A percentile compares a stretch with the other conserved stretches of the same genome.
Evolutionary conservation across 352 stramenopile genomes (phyloP).

Genomic region (Globisporangium spinosum): DNA sequence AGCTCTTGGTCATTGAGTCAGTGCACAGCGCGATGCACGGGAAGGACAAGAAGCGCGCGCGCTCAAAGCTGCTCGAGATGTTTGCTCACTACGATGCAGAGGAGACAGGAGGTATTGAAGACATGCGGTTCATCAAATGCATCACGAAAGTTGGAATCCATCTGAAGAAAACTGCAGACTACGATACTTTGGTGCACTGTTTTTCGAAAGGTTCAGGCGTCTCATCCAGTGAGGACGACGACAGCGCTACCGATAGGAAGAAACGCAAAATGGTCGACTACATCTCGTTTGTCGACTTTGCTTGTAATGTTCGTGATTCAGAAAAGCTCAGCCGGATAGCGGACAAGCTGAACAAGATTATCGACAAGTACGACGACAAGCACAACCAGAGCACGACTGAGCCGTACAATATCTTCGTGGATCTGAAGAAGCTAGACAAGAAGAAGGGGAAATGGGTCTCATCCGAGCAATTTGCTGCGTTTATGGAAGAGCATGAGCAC

Average conservation of each 20-base stretch:
- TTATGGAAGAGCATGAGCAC: slow-evolving; percentile 22
- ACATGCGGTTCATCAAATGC: slow-evolving; percentile 53
- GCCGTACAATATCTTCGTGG: slow-evolving; percentile 39
- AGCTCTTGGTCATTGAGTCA: slow-evolving; percentile 37
- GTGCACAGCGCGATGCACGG: slow-evolving; percentile 52
- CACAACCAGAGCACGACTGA: slow-evolving; percentile 31
- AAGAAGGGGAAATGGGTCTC: slow-evolving; percentile 50
- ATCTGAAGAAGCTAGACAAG: slow-evolving; percentile 55
- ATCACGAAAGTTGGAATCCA: slow-evolving; percentile 50
- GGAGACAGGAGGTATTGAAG: slow-evolving; percentile 29
- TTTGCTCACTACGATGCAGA: slow-evolving; percentile 54
- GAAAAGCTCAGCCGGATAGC: slow-evolving; percentile 55
- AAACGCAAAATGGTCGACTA: slow-evolving; percentile 42
- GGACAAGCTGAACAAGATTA: slow-evolving; percentile 37
- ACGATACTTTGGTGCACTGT: slow-evolving; percentile 35
- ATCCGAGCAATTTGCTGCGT: slow-evolving; percentile 35
- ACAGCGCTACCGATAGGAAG: slow-evolving; percentile 10
- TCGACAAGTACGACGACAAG: slow-evolving; percentile 55
- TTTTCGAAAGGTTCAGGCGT: slow-evolving; percentile 23
- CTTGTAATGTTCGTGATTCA: slow-evolving; percentile 60
- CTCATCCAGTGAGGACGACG: slow-evolving; percentile 4
- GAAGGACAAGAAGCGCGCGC: slow-evolving; percentile 35
- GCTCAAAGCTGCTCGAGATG: slow-evolving; percentile 37
- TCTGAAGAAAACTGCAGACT: slow-evolving; percentile 34
- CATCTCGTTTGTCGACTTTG: slow-evolving; percentile 57